Conservation (phyloP, 192 early-diverging fungal genomes). For the Coemansia sp. region DNA sequence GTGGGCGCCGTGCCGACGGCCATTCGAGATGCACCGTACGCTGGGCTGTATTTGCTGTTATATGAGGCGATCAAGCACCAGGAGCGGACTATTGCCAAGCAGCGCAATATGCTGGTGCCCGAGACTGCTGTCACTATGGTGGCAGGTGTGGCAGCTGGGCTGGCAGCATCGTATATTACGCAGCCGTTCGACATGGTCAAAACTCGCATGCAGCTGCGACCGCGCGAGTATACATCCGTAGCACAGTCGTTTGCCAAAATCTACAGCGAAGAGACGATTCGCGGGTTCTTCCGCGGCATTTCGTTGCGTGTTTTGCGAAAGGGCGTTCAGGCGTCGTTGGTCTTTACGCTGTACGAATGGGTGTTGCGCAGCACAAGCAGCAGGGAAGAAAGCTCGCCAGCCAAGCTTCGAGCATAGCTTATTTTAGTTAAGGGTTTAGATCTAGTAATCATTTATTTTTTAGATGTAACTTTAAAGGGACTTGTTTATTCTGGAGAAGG, state of each 20-base stretch:
- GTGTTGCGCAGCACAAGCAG: slow-evolving; percentile 22
- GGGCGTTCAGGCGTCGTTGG: slow-evolving; percentile 78
- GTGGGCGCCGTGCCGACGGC: slow-evolving; percentile 83
- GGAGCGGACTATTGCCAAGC: slow-evolving; percentile 38
- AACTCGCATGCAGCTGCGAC: slow-evolving; percentile 89
- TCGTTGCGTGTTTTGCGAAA: slow-evolving; percentile 80
- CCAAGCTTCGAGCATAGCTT: slow-evolving; percentile 19
- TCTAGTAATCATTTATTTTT: neutral
- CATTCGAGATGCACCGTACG: slow-evolving; percentile 85
- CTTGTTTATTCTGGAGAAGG: neutral
- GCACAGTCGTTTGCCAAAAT: slow-evolving; percentile 53
- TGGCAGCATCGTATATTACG: slow-evolving; percentile 75
- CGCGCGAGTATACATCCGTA: slow-evolving; percentile 62
- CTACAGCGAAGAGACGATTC: slow-evolving; percentile 65
- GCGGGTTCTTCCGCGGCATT: slow-evolving; percentile 83
- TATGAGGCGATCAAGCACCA: slow-evolving; percentile 76
- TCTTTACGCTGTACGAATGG: slow-evolving; percentile 91
- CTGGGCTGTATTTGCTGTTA: slow-evolving; percentile 85
- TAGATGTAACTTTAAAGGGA: neutral
- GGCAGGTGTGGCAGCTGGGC: slow-evolving; percentile 65
- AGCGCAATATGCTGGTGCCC: slow-evolving; percentile 42
- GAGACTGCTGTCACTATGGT: slow-evolving; percentile 64
- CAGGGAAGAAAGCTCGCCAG: slow-evolving; percentile 1
- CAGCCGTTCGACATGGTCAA: slow-evolving; percentile 95
- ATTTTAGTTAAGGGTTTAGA: neutral